A percentile compares a stretch with the other conserved stretches of the same genome.
Evolutionary conservation across 257 asterid species (phyloP).

Genomic region (Mitragyna speciosa): DNA sequence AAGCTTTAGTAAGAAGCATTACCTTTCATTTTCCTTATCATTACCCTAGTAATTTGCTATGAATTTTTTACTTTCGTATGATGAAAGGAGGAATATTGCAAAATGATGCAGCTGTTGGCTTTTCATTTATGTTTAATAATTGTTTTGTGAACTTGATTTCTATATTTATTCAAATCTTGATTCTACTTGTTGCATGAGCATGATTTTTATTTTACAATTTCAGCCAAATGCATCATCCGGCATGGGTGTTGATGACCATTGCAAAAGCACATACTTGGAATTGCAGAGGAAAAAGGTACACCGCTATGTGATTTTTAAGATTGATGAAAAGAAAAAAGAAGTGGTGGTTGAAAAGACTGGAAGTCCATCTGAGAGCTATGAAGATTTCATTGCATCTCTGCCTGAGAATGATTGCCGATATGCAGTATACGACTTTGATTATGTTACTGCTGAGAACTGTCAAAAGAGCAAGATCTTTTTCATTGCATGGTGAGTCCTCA

Average conservation of each 20-base stretch:
- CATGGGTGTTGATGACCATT: constrained; percentile 66
- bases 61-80: background rate
- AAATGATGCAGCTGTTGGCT: background rate
- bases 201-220: constrained; percentile 5
- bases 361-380: constrained; percentile 53
- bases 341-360: constrained; percentile 74
- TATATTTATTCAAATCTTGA: too few relatives aligned
- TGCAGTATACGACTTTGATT: constrained; percentile 64
- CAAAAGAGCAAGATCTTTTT: constrained; percentile 71
- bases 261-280: constrained; percentile 58
- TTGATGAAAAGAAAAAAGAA: constrained; percentile 63
- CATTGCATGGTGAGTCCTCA: constrained; percentile 51
- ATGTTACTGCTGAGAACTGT: constrained; percentile 66
- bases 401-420: constrained; percentile 71
- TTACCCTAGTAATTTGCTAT: background rate
- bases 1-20: background rate
- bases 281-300: constrained; percentile 57
- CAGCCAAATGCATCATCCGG: constrained; percentile 60
- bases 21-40: too few relatives aligned
- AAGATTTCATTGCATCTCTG: constrained; percentile 54
- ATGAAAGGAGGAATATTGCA: background rate
- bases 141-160: background rate
- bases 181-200: background rate
- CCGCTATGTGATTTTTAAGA: constrained; percentile 61
- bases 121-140: background rate